Base-by-base conservation (phyloP, 495 filamentous ascomycete genomes). In the Durotheca rogersii region DNA sequence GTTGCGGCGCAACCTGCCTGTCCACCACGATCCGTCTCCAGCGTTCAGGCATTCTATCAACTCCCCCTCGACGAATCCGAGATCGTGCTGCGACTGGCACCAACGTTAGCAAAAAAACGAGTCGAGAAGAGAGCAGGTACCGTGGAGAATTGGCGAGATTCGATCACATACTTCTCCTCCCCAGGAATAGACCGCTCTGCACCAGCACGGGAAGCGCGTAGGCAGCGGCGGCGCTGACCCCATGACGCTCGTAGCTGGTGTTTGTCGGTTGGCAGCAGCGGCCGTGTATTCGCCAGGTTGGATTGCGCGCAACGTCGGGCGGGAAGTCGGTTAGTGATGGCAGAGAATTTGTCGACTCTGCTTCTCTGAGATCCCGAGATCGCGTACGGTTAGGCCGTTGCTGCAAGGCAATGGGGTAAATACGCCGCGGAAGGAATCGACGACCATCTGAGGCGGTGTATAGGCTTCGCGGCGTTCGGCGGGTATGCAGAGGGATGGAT, bases 1-100 rank as follows among this genome's bases (percentile, higher is more conserved):
- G 66, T 97, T 93, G 47, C 94, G 81, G 54, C 82, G 83, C 63
- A 97, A 65, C 37, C 92, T 82, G 18, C 93, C 93, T 72, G 88
- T 95, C 93, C 93, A 98, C 94, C 93, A 98, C 42, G 87, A 87
- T 19, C 94, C 94, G 71, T 98, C 93, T 41, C 93, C 93, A 2
- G 93, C 93, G 67, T 97, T 98, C 14, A 98, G 76, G 65, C 90
- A 95, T 80, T 98, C 93, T 64, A 98, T 98, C 50, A 97, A 72
- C 70, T 98, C 93, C 34, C 94, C 93, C 67, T 98, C 94, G 52
- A 97, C 84, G 67, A 98, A 97, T 14, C 93, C 93, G 43, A 98
- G 76, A 64, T 98, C 93, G 58, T 84, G 82, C 70, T 92, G 95
- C 2, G 88, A 91, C 81, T 88, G 47, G 39, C 38, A 23, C 17